Conservation (phyloP, 1,284 basidiomycete genomes). For the Irpex sp. region DNA sequence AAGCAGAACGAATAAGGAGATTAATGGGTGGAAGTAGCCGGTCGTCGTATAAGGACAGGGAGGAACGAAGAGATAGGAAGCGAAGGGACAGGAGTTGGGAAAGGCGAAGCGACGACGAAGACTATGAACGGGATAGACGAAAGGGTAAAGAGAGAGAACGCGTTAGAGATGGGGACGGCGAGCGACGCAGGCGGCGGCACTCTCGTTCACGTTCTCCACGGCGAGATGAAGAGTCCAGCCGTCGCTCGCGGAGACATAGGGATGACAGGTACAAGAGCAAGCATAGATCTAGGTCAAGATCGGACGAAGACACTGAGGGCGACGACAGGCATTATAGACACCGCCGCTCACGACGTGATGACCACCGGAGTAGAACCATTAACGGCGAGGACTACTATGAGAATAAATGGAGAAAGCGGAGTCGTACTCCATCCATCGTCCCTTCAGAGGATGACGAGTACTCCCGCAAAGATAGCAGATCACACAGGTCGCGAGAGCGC, state of each 20-base stretch:
- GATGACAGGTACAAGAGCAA: constrained; percentile 1
- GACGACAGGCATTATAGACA: constrained; percentile 8
- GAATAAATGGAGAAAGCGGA: constrained; percentile 15
- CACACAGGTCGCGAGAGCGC: not conserved
- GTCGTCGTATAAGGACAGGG: constrained; percentile 24
- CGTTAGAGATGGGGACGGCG: constrained; percentile 5
- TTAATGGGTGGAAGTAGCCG: constrained; percentile 26
- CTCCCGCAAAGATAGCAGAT: not conserved
- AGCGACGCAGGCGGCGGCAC: constrained; percentile 2
- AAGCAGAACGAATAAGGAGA: constrained; percentile 55
- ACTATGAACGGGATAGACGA: constrained; percentile 24
- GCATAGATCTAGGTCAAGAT: constrained; percentile 3
- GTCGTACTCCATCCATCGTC: not conserved
- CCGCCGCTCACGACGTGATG: constrained; percentile 4
- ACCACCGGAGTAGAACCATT: not conserved
- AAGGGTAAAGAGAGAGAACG: constrained; percentile 15
- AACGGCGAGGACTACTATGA: constrained; percentile 12
- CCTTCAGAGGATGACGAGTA: not conserved
- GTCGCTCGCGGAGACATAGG: constrained; percentile 4
- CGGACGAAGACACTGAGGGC: constrained; percentile 5
- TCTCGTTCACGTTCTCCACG: constrained; percentile 12
- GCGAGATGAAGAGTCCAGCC: constrained; percentile 3
- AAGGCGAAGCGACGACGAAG: constrained; percentile 37
- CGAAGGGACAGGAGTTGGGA: constrained; percentile 35
- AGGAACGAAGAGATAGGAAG: constrained; percentile 26